Percentiles rank a stretch among this genome's conserved stretches.
phyloP scores from a whole-genome alignment of 2,329 filamentous ascomycete genomes.

The Cladosporium sp. region DNA sequence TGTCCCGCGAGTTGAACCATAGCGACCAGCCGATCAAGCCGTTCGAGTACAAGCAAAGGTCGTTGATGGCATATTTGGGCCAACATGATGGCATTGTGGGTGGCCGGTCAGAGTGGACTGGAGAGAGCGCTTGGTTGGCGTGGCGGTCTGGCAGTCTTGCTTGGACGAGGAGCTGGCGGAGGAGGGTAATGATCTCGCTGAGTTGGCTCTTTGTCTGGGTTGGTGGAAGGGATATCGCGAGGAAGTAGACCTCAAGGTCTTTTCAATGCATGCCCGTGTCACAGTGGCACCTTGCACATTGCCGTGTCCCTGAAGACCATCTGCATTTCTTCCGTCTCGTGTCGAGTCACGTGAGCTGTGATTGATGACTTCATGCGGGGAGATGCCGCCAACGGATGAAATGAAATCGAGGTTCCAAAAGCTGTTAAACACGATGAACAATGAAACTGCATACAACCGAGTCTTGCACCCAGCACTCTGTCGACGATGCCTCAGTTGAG shows the following conservation, averaged over 20 bases:
- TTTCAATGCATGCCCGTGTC: too few species aligned
- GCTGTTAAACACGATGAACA: too few species aligned
- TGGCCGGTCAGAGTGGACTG: slow-evolving; percentile 39
- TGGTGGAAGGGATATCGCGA: slow-evolving; percentile 29
- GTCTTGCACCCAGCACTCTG: too few species aligned
- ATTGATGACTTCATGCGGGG: too few species aligned
- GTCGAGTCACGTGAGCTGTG: too few species aligned
- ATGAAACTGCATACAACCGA: too few species aligned
- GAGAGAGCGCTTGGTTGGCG: slow-evolving; percentile 40
- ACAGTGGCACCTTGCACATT: too few species aligned
- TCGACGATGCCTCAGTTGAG: too few species aligned
- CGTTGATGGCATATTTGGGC: slow-evolving; percentile 39
- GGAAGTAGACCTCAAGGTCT: slow-evolving; percentile 18
- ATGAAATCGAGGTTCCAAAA: too few species aligned
- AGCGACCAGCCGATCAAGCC: slow-evolving; percentile 15
- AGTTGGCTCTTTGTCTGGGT: slow-evolving; percentile 23
- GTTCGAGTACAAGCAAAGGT: slow-evolving; percentile 38
- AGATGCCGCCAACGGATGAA: too few species aligned
- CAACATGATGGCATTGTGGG: slow-evolving; percentile 40
- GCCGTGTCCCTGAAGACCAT: too few species aligned
- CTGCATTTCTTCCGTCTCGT: too few species aligned
- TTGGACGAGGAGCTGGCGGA: slow-evolving; percentile 29
- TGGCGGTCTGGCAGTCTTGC: slow-evolving; percentile 37
- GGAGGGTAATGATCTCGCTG: slow-evolving; percentile 29
- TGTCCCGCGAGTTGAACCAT: slow-evolving; percentile 28